A percentile compares a stretch with the other conserved stretches of the same genome.
phyloP scores from a whole-genome alignment of 768 basidiomycete genomes.

The Epithele typhae region DNA sequence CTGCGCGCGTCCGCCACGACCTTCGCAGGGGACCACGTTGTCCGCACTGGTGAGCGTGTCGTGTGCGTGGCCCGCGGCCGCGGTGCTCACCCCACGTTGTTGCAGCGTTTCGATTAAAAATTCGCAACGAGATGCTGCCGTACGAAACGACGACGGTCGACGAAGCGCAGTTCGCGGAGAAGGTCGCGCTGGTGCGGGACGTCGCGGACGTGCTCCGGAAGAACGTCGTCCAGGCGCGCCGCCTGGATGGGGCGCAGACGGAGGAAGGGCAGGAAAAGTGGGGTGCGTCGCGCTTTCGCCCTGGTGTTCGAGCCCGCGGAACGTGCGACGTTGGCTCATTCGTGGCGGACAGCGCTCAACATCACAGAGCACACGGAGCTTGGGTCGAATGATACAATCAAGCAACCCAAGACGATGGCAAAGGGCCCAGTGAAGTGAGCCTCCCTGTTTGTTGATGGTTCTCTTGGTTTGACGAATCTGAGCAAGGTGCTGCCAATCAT shows the following conservation, averaged over 20 bases:
- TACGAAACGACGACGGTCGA: slow-evolving; percentile 39
- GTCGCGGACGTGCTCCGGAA: slow-evolving; percentile 68
- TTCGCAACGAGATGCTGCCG: slow-evolving; percentile 53
- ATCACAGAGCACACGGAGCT: slow-evolving; percentile 82
- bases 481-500: slow-evolving; percentile 25
- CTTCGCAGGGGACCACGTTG: slow-evolving; percentile 50
- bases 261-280: slow-evolving; percentile 44
- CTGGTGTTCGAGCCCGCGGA: neutral
- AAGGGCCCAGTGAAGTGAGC: slow-evolving; percentile 17
- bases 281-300: slow-evolving; percentile 38
- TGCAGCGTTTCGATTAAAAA: slow-evolving; percentile 69
- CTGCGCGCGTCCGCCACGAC: slow-evolving; percentile 63
- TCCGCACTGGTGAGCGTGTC: slow-evolving; percentile 19
- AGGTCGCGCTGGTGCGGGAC: slow-evolving; percentile 59
- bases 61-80: slow-evolving; percentile 5
- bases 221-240: slow-evolving; percentile 83
- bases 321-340: neutral
- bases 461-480: slow-evolving; percentile 12
- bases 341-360: slow-evolving; percentile 50
- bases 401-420: slow-evolving; percentile 47
- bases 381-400: slow-evolving; percentile 80
- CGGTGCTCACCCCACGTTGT: slow-evolving; percentile 9
- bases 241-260: slow-evolving; percentile 32
- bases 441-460: neutral
- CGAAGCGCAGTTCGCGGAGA: slow-evolving; percentile 45